Evolutionary conservation across 495 filamentous ascomycete genomes (phyloP).

Genomic region (Lasiosphaeris hirsuta): DNA sequence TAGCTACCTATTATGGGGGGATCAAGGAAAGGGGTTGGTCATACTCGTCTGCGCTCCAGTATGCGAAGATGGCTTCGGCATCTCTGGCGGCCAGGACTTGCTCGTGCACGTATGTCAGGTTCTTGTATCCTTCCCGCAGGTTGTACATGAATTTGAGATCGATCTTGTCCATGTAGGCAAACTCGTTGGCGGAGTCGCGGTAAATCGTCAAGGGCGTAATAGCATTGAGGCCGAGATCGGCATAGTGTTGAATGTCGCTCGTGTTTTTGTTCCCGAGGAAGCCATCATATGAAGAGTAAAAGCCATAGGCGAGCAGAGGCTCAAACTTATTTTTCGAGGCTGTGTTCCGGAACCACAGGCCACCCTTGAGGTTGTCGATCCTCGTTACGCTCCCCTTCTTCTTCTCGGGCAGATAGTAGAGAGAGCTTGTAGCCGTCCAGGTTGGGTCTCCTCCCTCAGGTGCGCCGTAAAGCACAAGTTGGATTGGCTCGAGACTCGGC

Average conservation of each 20-base stretch:
- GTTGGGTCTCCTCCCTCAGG: conserved; percentile 33
- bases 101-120: conserved; percentile 47
- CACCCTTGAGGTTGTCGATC: conserved; percentile 60
- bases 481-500: conserved; percentile 47
- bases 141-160: conserved; percentile 65
- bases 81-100: conserved; percentile 52
- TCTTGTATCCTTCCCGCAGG: conserved; percentile 59
- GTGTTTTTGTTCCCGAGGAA: conserved; percentile 45
- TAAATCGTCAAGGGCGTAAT: conserved; percentile 41
- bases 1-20: not conserved
- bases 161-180: conserved; percentile 53
- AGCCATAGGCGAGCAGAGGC: conserved; percentile 60
- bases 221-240: conserved; percentile 45
- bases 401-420: conserved; percentile 58
- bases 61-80: conserved; percentile 56
- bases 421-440: conserved; percentile 39
- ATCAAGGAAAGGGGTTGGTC: conserved; percentile 6
- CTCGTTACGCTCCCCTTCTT: conserved; percentile 57
- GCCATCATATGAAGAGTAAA: conserved; percentile 58
- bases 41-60: conserved; percentile 65
- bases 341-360: conserved; percentile 42
- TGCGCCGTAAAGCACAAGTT: conserved; percentile 36
- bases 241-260: conserved; percentile 44
- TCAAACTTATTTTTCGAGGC: conserved; percentile 34
- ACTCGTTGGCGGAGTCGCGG: conserved; percentile 43